A percentile compares a stretch with the other conserved stretches of the same genome.
Conservation (phyloP, 495 filamentous ascomycete genomes). For the Sordaria brevicollis region DNA sequence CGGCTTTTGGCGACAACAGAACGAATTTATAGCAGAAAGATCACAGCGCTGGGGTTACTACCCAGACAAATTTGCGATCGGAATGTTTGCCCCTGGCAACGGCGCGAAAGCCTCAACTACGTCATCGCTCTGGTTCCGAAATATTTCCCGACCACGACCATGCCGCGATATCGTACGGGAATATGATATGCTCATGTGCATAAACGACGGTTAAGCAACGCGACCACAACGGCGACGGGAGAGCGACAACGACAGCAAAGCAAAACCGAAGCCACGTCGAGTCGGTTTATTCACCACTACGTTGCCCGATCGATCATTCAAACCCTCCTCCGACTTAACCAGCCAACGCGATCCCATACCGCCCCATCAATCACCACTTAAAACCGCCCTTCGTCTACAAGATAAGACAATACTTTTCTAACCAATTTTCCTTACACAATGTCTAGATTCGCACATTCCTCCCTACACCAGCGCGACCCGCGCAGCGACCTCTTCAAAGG, state of each 20-base stretch:
- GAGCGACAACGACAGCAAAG: background rate
- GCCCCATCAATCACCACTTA: too few species aligned
- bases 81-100: background rate
- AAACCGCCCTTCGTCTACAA: background rate
- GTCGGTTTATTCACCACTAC: too few species aligned
- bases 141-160: background rate
- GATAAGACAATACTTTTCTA: conserved; percentile 33
- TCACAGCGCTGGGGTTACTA: too few species aligned
- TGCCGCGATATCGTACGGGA: background rate
- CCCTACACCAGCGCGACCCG: conserved; percentile 74
- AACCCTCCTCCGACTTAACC: too few species aligned
- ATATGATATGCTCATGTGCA: background rate
- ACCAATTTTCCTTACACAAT: background rate
- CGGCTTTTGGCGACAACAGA: background rate
- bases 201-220: background rate
- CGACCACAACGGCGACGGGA: background rate
- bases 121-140: background rate
- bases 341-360: too few species aligned
- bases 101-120: background rate
- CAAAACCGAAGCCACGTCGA: too few species aligned
- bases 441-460: conserved; percentile 47
- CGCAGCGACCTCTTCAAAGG: conserved; percentile 81
- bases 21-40: too few species aligned
- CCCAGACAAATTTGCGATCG: too few species aligned
- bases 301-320: too few species aligned